Evolutionary conservation across 352 stramenopile species (phyloP), one percentile per base, ranked within the genome.

Genomic region (Globisporangium cystogenes): DNA sequence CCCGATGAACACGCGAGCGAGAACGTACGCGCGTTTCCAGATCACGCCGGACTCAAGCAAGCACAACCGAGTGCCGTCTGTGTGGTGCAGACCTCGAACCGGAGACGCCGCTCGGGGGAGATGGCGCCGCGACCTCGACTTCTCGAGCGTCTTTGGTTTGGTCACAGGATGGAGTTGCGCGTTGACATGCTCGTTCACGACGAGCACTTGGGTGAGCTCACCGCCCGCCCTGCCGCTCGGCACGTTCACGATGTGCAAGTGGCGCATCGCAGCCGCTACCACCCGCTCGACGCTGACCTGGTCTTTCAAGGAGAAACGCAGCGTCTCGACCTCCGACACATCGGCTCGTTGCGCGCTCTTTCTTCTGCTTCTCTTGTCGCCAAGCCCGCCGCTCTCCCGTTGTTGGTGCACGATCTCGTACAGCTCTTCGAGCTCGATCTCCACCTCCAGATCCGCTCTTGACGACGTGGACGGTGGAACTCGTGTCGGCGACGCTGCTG

Each of bases 11-110:
- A 82, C 59, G 16, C 72, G 67, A 23, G 57, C 68, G 15, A 87
- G 55, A 15, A 87, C 56, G 44, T 85, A 87, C 15, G 51, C 55
- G 39, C 69, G 69, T 21, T 67, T 73, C 75, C 75, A 89, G 27
- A 89, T 56, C 29, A 86, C 41, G 1, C 78, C 78, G 0, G 69
- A 73, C 45, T 89, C 66, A 7, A 86, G 52, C 39, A 86, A 31
- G n/a, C 35, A 44, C 21, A 35, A 1, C 14, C 21, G 39, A 14
- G 36, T 40, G 7, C 21, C 7, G 37, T 16, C 20, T 1, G 42
- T 1, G 6, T 64, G 57, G n/a, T 42, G 61, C 1, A 29, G 52
- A 6, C 63, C 35, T 48, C 63, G 52, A 18, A 49, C 54, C 16
- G 51, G 36, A 7, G 54, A 67, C 29, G 48, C 21, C 11, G 36